These are phyloP conservation scores for Colletotrichum euphorbiae DNA, from an alignment of 2,329 filamentous ascomycete species.

Conservation along the genomic window DNA sequence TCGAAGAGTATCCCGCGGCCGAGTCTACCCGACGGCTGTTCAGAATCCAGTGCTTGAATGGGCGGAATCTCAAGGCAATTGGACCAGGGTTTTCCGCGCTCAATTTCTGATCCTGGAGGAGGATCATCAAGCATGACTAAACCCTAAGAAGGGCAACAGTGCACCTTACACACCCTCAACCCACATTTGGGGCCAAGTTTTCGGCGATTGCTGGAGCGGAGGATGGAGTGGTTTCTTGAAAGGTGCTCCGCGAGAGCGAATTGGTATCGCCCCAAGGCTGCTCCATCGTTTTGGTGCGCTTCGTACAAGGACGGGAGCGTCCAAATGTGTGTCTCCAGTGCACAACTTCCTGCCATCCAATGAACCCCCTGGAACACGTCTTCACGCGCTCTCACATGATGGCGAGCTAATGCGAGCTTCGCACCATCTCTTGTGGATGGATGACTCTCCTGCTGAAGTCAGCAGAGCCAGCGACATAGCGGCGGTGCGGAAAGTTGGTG, in stretches of 20 bases:
- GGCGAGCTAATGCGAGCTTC: constrained; percentile 37
- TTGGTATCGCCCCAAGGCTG: constrained; percentile 7
- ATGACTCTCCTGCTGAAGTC: constrained; percentile 29
- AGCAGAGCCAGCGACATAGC: constrained; percentile 24
- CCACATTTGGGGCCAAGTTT: constrained; percentile 1
- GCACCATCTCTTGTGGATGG: constrained; percentile 30
- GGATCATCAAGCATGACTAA: constrained; percentile 33
- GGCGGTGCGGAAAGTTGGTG: background rate
- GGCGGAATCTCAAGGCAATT: constrained; percentile 30
- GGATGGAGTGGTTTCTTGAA: constrained; percentile 17
- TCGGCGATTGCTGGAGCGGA: constrained; percentile 11
- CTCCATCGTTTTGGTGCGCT: constrained; percentile 4
- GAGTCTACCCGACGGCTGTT: constrained; percentile 33
- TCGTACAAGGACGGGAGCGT: background rate
- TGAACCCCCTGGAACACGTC: constrained; percentile 14
- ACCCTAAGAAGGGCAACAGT: constrained; percentile 33
- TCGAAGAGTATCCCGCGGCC: constrained; percentile 26
- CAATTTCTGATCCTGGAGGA: constrained; percentile 40
- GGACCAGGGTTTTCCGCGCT: constrained; percentile 23
- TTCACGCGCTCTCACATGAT: constrained; percentile 41
- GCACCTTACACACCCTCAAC: constrained; percentile 21
- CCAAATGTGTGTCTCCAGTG: constrained; percentile 26
- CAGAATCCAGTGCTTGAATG: constrained; percentile 2
- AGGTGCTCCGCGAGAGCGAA: background rate
- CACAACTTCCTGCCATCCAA: constrained; percentile 21